Percentiles rank a stretch among this genome's conserved stretches.
These are phyloP conservation scores for Mycena indigotica DNA, from an alignment of 768 basidiomycete genomes.

Conservation along the genomic window DNA sequence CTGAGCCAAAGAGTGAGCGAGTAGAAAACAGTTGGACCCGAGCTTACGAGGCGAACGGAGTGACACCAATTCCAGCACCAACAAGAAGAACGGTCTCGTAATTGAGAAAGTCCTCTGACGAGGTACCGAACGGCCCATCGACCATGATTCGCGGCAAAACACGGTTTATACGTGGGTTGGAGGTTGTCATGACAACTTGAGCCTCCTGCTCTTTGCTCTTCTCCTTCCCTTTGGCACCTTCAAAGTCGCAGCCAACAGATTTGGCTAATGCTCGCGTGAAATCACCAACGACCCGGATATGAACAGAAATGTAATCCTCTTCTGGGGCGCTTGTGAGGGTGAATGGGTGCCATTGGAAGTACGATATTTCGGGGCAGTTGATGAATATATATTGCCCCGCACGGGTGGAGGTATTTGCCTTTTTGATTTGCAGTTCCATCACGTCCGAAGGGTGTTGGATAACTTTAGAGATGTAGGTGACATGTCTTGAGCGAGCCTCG, in stretches of 20 bases:
- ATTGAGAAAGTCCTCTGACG: conserved; percentile 88
- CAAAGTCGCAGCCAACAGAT: conserved; percentile 83
- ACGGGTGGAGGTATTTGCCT: conserved; percentile 80
- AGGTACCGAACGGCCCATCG: conserved; percentile 93
- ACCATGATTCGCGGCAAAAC: conserved; percentile 92
- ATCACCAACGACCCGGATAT: conserved; percentile 90
- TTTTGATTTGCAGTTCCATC: conserved; percentile 96
- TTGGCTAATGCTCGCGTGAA: conserved; percentile 84
- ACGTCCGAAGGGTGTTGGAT: conserved; percentile 95
- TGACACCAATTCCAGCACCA: conserved; percentile 95
- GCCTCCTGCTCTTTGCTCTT: conserved; percentile 54
- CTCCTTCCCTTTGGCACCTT: conserved; percentile 35
- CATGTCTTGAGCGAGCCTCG: conserved; percentile 87
- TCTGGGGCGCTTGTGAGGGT: conserved; percentile 93
- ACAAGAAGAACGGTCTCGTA: conserved; percentile 88
- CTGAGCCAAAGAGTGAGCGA: conserved; percentile 35
- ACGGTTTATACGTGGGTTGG: conserved; percentile 64
- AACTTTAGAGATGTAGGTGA: conserved; percentile 92
- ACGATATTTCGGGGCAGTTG: conserved; percentile 89
- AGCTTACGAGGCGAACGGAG: conserved; percentile 90
- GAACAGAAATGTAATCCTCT: conserved; percentile 92
- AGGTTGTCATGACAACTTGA: conserved; percentile 59
- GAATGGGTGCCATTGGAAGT: conserved; percentile 98
- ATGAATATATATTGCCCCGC: conserved; percentile 96
- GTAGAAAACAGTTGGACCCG: neutral